phyloP scores from a whole-genome alignment of 2,329 filamentous ascomycete genomes.

The Bipolaris bicolor region DNA sequence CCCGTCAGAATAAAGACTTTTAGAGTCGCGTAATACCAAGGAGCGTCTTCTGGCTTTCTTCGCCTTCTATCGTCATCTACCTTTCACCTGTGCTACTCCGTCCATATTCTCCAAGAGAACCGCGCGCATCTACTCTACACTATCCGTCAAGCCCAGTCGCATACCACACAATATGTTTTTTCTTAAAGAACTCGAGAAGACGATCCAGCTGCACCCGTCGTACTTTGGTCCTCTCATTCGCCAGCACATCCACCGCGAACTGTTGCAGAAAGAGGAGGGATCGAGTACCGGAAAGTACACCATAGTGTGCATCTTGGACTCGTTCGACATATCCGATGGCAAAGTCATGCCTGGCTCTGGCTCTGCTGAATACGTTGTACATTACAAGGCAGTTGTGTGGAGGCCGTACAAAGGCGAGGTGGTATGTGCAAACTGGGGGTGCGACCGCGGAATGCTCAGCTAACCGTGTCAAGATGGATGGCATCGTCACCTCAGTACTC shows the following conservation, averaged over 20 bases:
- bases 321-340: conserved; percentile 91
- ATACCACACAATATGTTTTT: conserved; percentile 79
- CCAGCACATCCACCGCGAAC: conserved; percentile 85
- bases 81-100: conserved; percentile 22
- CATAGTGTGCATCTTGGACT: conserved; percentile 97
- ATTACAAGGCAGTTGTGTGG: conserved; percentile 96
- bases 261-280: conserved; percentile 92
- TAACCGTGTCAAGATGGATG: conserved; percentile 74
- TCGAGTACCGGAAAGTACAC: conserved; percentile 95
- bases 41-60: conserved; percentile 16
- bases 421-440: conserved; percentile 61
- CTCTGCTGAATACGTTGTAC: conserved; percentile 90
- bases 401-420: conserved; percentile 97
- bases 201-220: conserved; percentile 92
- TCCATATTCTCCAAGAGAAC: conserved; percentile 12
- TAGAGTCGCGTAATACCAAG: conserved; percentile 34
- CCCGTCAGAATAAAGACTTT: conserved; percentile 30
- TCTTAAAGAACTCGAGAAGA: conserved; percentile 93
- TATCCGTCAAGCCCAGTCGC: conserved; percentile 14
- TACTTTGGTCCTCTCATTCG: conserved; percentile 96
- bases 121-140: conserved; percentile 12
- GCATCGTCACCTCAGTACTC: conserved; percentile 89
- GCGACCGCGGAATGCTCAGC: conserved; percentile 19
- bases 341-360: conserved; percentile 91
- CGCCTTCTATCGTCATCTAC: conserved; percentile 9